A percentile compares a stretch with the other conserved stretches of the same genome.
Conservation (phyloP, 2,329 filamentous ascomycete genomes). For the Geosmithia putterillii region DNA sequence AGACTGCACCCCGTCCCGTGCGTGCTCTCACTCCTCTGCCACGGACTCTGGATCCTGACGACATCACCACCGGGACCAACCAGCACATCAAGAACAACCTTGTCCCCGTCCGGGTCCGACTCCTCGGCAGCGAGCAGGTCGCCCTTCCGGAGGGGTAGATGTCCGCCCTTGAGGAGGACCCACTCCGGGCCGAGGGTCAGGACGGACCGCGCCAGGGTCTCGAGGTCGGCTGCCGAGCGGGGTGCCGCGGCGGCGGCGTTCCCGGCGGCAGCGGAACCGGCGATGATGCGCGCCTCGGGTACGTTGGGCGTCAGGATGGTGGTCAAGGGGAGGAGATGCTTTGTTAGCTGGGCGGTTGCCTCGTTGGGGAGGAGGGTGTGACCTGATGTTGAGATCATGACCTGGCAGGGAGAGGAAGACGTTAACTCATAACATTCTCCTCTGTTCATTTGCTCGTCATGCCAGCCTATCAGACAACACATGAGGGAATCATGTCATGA, state of each 20-base stretch:
- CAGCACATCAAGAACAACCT: slow-evolving; percentile 66
- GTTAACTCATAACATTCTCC: neutral
- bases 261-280: slow-evolving; percentile 26
- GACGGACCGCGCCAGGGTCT: slow-evolving; percentile 53
- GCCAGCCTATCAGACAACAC: neutral
- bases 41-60: slow-evolving; percentile 56
- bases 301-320: slow-evolving; percentile 68
- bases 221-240: slow-evolving; percentile 50
- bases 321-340: slow-evolving; percentile 49
- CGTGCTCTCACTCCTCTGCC: slow-evolving; percentile 64
- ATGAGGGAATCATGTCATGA: neutral
- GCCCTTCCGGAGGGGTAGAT: slow-evolving; percentile 57
- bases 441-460: neutral
- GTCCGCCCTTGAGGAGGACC: slow-evolving; percentile 84
- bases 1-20: slow-evolving; percentile 93
- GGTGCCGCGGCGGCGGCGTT: slow-evolving; percentile 23
- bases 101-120: slow-evolving; percentile 39
- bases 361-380: slow-evolving; percentile 52
- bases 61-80: slow-evolving; percentile 44
- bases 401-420: too few species aligned
- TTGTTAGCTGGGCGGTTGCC: slow-evolving; percentile 49
- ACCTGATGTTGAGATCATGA: slow-evolving; percentile 85
- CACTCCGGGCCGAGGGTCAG: slow-evolving; percentile 60
- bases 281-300: slow-evolving; percentile 57
- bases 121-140: slow-evolving; percentile 44